Evolutionary conservation across 495 filamentous ascomycete species (phyloP).

Genomic region (Penicillium ochrochloron): DNA sequence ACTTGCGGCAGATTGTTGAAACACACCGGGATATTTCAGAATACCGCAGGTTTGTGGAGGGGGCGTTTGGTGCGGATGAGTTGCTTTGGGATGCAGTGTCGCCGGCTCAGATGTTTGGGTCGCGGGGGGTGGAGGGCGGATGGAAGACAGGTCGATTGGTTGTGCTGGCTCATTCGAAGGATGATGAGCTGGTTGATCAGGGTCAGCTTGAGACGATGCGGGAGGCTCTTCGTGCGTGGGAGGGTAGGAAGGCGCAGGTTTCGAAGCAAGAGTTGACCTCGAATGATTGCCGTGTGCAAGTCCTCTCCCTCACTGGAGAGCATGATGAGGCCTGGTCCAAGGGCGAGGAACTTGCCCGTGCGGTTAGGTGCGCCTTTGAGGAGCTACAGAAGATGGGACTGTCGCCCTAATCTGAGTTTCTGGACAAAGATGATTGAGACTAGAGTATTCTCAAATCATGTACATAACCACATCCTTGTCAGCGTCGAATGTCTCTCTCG

Average conservation of each 20-base stretch:
- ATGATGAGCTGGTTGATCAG: slow-evolving; percentile 65
- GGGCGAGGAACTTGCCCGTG: slow-evolving; percentile 54
- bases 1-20: slow-evolving; percentile 58
- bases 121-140: slow-evolving; percentile 39
- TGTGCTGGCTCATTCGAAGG: slow-evolving; percentile 61
- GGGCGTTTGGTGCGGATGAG: slow-evolving; percentile 65
- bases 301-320: slow-evolving; percentile 54
- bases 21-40: slow-evolving; percentile 46
- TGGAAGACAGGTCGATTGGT: slow-evolving; percentile 52
- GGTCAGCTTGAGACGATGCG: slow-evolving; percentile 57
- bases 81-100: slow-evolving; percentile 56
- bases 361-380: slow-evolving; percentile 39
- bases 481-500: neutral
- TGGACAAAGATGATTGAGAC: neutral
- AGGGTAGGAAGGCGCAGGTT: slow-evolving; percentile 27
- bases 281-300: slow-evolving; percentile 47
- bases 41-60: slow-evolving; percentile 63
- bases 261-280: slow-evolving; percentile 44
- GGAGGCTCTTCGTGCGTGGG: slow-evolving; percentile 39
- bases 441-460: neutral
- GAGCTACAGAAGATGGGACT: slow-evolving; percentile 38
- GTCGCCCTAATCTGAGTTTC: slow-evolving; percentile 15
- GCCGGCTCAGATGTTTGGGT: slow-evolving; percentile 47
- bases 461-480: neutral
- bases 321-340: slow-evolving; percentile 67